Evolutionary conservation across 768 basidiomycete genomes (phyloP), one percentile per base, ranked within the genome.

Genomic region (Tephrocybe sp.): DNA sequence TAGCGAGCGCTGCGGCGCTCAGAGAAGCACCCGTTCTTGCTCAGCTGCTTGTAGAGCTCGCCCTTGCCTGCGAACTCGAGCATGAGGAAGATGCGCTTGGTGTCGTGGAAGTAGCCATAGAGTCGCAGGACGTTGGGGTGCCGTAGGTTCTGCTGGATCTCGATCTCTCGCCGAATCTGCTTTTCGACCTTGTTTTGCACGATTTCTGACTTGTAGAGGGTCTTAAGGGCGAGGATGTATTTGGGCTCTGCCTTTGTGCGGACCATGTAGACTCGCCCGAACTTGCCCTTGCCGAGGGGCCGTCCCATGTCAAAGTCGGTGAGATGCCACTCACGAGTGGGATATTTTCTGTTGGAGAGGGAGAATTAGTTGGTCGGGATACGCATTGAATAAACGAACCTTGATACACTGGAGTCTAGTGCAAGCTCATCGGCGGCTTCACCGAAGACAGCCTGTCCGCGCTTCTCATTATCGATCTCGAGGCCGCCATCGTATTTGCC

Each of bases 231-330:
- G 62, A 98, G 84, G 65, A 98, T 96, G 75, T 90, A 98, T 53
- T 86, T 83, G 1, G 94, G 93, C 53, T 86, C 81, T 53, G 74
- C 68, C 68, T 95, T 96, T 17, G 96, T 98, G 45, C 95, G 84
- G 39, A 96, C 93, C 87, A 98, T 95, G 76, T 99, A 98, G 21
- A 99, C 97, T 2, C 93, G 89, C 1, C 97, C 97, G 60, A 98
- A 99, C 73, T 98, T 98, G 40, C 97, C 97, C 67, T 98, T 98
- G n/a, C 97, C 97, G 1, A 99, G 79, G 3, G 94, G 93, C 10
- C 93, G 84, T 15, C 97, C 96, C 62, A 98, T 96, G 56, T 97
- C 93, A 60, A 99, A 97, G 48, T 85, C 79, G 52, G 83, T 81
- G 3, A 98, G 74, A 25, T 81, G 84, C 88, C 94, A 93, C 62